phyloP scores from a whole-genome alignment of 805 yeast species.

The Wickerhamomyces alni region DNA sequence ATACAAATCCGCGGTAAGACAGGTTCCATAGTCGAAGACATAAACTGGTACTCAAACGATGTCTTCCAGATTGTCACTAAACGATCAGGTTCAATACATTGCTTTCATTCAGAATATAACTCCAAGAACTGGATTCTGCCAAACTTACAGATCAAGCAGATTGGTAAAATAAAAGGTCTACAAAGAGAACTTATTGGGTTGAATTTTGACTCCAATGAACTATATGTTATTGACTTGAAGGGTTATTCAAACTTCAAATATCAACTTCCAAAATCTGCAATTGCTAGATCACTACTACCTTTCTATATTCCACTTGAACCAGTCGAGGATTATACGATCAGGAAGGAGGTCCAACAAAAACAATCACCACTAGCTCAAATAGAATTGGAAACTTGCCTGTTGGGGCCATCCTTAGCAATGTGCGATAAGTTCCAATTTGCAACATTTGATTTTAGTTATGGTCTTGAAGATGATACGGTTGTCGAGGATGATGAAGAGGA shows the following conservation, averaged over 20 bases:
- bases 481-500: background rate
- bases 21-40: conserved; percentile 42
- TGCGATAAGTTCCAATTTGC: conserved; percentile 14
- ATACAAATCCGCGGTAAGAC: conserved; percentile 60
- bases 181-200: background rate
- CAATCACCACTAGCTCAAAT: conserved; percentile 38
- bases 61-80: conserved; percentile 43
- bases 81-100: conserved; percentile 55
- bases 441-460: conserved; percentile 1
- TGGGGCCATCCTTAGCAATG: conserved; percentile 13
- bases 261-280: conserved; percentile 31
- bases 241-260: conserved; percentile 28
- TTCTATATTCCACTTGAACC: conserved; percentile 16
- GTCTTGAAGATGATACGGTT: background rate
- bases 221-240: conserved; percentile 20
- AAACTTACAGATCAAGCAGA: conserved; percentile 7
- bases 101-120: conserved; percentile 35
- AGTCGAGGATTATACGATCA: too few species aligned
- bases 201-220: conserved; percentile 3
- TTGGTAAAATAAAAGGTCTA: background rate
- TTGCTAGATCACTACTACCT: conserved; percentile 21
- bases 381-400: conserved; percentile 48
- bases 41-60: conserved; percentile 48
- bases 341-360: too few species aligned
- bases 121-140: conserved; percentile 20